Percentiles rank a stretch among this genome's conserved stretches.
Conservation (phyloP, 2,329 filamentous ascomycete species). For the Fusarium nisikadoi region DNA sequence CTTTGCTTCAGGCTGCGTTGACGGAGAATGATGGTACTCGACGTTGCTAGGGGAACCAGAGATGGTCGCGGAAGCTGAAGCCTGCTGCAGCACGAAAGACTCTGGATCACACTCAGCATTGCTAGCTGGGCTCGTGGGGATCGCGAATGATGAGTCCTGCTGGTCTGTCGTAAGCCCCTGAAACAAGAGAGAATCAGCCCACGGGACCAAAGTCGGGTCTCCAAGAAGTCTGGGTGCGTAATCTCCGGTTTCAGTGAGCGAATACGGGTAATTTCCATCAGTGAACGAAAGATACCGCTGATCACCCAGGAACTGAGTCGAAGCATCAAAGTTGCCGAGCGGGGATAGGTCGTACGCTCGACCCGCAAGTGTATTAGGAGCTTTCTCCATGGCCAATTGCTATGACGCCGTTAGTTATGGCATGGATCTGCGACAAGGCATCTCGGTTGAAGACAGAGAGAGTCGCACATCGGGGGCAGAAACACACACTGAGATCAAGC, state of each 20-base stretch:
- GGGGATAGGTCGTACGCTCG: neutral
- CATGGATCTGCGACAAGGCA: too few species aligned
- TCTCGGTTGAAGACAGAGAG: too few species aligned
- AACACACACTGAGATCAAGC: neutral
- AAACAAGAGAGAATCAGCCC: neutral
- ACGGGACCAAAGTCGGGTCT: neutral
- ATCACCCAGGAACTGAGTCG: neutral
- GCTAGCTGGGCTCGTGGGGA: too few species aligned
- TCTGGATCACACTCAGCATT: neutral
- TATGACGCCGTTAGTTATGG: too few species aligned
- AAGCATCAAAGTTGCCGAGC: neutral
- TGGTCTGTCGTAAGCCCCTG: neutral
- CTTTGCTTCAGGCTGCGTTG: neutral
- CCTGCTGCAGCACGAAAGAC: neutral
- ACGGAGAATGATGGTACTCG: too few species aligned
- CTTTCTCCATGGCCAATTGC: neutral
- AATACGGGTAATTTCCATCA: neutral
- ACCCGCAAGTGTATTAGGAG: neutral
- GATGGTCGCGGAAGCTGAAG: neutral
- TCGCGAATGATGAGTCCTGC: neutral
- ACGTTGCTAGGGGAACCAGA: neutral
- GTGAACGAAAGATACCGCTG: neutral
- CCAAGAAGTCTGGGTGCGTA: neutral
- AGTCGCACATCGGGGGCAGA: too few species aligned
- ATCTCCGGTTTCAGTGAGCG: accelerated